Evolutionary conservation across 352 stramenopile genomes (phyloP).

Genomic region (Plasmopara muralis): DNA sequence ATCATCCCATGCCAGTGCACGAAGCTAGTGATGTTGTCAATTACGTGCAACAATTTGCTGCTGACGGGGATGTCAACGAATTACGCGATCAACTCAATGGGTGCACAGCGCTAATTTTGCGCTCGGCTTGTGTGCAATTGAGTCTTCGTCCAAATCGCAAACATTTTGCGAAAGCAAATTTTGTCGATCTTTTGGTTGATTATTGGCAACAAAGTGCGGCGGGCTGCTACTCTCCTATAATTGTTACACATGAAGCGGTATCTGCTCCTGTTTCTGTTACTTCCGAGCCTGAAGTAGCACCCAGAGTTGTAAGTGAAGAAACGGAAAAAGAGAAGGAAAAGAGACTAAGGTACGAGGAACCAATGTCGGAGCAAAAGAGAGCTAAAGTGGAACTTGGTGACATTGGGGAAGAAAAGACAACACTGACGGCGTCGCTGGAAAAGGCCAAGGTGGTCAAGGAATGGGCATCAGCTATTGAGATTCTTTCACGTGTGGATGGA

Average conservation of each 20-base stretch:
- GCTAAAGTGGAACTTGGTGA: conserved; percentile 3
- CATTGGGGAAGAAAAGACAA: conserved; percentile 1
- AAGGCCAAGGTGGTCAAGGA: conserved; percentile 27
- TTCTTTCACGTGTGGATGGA: conserved; percentile 23
- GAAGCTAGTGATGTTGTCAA: conserved; percentile 7
- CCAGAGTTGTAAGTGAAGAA: neutral
- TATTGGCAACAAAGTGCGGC: conserved; percentile 14
- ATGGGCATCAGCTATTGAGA: conserved; percentile 25
- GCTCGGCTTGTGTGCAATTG: conserved; percentile 16
- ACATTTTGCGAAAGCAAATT: conserved; percentile 11
- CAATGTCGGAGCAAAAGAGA: conserved; percentile 10
- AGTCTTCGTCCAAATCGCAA: conserved; percentile 16
- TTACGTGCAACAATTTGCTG: conserved; percentile 15
- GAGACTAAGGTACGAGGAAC: conserved; percentile 1
- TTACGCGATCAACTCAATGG: conserved; percentile 11
- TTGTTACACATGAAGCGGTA: neutral
- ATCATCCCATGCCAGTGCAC: conserved; percentile 9
- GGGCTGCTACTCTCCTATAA: neutral
- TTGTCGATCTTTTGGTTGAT: conserved; percentile 10
- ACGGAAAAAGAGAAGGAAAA: conserved; percentile 1
- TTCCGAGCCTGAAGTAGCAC: conserved; percentile 1
- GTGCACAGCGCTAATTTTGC: conserved; percentile 11
- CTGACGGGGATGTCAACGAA: conserved; percentile 7
- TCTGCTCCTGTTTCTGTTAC: neutral
- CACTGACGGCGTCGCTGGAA: conserved; percentile 7